Evolutionary conservation across 352 stramenopile species (phyloP), one percentile per base, ranked within the genome.

Genomic region (Globisporangium sylvaticum): DNA sequence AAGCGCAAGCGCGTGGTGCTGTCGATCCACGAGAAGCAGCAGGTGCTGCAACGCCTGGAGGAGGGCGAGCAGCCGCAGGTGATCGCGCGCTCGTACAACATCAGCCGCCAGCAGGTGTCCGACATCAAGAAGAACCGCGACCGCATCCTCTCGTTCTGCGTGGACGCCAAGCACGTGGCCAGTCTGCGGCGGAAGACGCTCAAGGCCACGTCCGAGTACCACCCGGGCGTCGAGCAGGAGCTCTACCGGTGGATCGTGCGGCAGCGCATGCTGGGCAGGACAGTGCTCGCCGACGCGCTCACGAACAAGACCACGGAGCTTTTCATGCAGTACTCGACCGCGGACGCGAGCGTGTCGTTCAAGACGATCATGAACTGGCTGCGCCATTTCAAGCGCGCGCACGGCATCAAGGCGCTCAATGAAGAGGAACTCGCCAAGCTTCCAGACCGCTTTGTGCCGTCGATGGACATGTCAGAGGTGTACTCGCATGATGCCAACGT

Each of bases 91-190:
- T 62, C 75, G 25, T 90, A 90, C 63, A 82, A 78, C 39, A 94
- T 94, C 67, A 90, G 78, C 52, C 79, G 87, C 1, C 87, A 94
- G 68, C 87, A 94, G 68, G 80, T 94, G 10, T 92, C 84, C 18
- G 87, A 94, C 67, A 93, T 94, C 65, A 94, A 94, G 74, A 94
- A 93, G 70, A 94, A 94, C 76, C 76, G 76, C 46, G 81, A 89
- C 9, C 76, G 87, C 37, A 94, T 94, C 62, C 62, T 94, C 63
- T 75, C 80, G 54, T 92, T 90, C 52, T 94, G 87, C 50, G 70
- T 83, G 3, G 81, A 94, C 57, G 87, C 84, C 58, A 90, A 91
- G 60, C 83, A 92, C 60, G 67, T 91, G 32, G 84, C 79, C 1
- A 91, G 73, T 25, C 71, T 94, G 60, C 80, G 78, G 46, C 80